Base-by-base conservation (phyloP, 495 filamentous ascomycete species). In the Penicillium cinerascens region DNA sequence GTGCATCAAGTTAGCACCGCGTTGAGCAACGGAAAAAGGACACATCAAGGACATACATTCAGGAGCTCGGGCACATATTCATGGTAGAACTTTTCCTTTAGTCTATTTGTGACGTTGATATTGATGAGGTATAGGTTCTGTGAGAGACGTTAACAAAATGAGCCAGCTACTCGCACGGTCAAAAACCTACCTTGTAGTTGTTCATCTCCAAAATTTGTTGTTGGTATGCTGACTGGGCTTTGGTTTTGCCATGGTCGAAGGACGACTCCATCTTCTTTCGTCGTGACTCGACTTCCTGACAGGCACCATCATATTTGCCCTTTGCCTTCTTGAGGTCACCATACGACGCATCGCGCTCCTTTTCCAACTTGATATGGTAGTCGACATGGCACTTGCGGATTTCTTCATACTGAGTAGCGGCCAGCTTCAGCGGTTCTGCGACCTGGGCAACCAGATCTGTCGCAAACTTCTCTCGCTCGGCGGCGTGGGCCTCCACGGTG, bases 11-110 rank as follows among this genome's bases (percentile, higher is more conserved):
- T 39, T 18, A 39, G 37, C 37, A 39, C 10, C 13, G 21, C 41
- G n/a, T 16, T 27, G 16, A 2, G 15, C 35, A 35, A 6, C 21
- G 35, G 43, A 4, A 46, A 35, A 6, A 11, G 3, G 15, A 17
- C 4, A 10, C 37, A 33, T 13, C 11, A 13, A 3, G 29, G 10
- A 39, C 40, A 73, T 76, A 92, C 91, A 73, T 99, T 90, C 58
- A 99, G 75, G 27, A 99, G 65, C 52, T 97, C 92, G 4, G 93
- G 93, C 18, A 99, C 80, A 67, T 97, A 97, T 77, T 97, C 91
- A 65, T 97, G 84, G 60, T 91, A 99, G 72, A 97, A 97, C 65
- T 84, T 90, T 67, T 95, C 89, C 73, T 97, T 97, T 61, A 95
- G 84, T 68, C 89, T 92, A 71, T 99, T 99, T 35, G 92, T 91